Evolutionary conservation across 768 basidiomycete species (phyloP), one percentile per base, ranked within the genome.

Genomic region (Leucocoprinus leucothites): DNA sequence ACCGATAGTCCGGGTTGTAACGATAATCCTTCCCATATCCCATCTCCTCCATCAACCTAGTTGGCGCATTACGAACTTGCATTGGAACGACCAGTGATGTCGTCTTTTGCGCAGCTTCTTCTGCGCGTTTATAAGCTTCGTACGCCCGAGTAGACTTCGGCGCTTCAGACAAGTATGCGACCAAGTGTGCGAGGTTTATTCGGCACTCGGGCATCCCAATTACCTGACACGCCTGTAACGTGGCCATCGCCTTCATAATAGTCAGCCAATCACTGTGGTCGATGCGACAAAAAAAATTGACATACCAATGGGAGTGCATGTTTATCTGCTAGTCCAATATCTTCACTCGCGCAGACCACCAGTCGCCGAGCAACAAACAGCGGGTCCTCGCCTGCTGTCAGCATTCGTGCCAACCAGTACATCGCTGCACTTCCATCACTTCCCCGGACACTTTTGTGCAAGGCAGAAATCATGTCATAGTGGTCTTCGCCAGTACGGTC

Each of bases 391-490:
- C 90, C 91, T 24, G 81, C 86, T 34, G 74, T 79, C 31, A 92
- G 73, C 91, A 92, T 92, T 48, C 89, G 80, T 9, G 91, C 90
- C 19, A 94, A 76, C 90, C 91, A 94, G 66, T 94, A 94, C 74
- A 93, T 71, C 5, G 91, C 91, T 0, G 90, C 92, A 62, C 77
- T 77, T 5, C 82, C 83, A 58, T 92, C 82, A 53, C 84, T 82
- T 7, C 90, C 92, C 31, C 92, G 79, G 31, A 94, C 79, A 56
- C 82, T 83, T 68, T 94, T 94, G 71, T 94, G 91, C 60, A 94
- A 71, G 2, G 87, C 91, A 28, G 85, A 87, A 60, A 91, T 91
- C 82, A 89, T 84, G 66, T 92, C 89, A 63, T 91, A 92, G 56
- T 76, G 81, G 56, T 77, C 77, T 58, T 93, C 92, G 2, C 90